Percentiles rank a stretch among this genome's conserved stretches.
Conservation (phyloP, 306 rosid genomes). For the Cucurbita moschata region DNA sequence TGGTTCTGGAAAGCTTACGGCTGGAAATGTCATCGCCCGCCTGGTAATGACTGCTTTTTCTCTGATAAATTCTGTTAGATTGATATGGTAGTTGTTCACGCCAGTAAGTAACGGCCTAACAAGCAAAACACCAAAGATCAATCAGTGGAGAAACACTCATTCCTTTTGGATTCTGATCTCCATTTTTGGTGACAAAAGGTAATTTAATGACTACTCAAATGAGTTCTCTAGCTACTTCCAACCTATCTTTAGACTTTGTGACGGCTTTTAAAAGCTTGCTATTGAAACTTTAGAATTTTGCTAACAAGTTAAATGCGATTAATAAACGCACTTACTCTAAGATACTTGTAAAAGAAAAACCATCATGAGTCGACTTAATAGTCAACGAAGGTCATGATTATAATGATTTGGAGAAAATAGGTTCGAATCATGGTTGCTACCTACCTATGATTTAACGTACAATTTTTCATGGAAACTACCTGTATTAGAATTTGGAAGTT, state of each 20-base stretch:
- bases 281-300: not conserved
- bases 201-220: not conserved
- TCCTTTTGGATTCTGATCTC: not conserved
- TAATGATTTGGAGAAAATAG: too few relatives aligned
- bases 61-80: not conserved
- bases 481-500: too few relatives aligned
- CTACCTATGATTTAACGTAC: too few relatives aligned
- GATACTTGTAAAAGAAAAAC: not conserved
- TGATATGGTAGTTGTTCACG: not conserved
- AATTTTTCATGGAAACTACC: too few relatives aligned
- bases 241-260: not conserved
- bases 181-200: not conserved
- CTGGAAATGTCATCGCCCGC: slow-evolving; percentile 61
- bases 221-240: not conserved
- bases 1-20: slow-evolving; percentile 77
- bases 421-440: too few relatives aligned
- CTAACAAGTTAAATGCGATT: not conserved
- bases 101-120: not conserved
- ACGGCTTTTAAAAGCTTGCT: too few relatives aligned
- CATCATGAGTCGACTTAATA: too few relatives aligned
- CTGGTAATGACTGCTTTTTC: slow-evolving; percentile 27
- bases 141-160: not conserved
- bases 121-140: not conserved
- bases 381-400: too few relatives aligned
- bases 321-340: too few relatives aligned